Conservation (phyloP, 164 flowering plant genomes). For the Vitis amurensis region DNA sequence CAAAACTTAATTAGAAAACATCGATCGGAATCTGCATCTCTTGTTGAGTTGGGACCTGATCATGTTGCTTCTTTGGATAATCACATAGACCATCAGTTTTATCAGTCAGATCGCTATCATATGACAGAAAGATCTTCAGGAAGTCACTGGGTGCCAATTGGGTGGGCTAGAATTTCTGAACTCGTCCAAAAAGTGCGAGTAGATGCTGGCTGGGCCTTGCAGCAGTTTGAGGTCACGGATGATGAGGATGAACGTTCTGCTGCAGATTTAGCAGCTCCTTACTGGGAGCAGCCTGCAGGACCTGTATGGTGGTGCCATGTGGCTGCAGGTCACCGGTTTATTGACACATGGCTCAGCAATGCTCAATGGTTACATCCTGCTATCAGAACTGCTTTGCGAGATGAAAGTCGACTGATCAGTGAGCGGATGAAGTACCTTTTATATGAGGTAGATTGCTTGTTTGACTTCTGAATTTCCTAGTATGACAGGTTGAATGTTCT, state of each 20-base stretch:
- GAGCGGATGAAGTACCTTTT: slow-evolving; percentile 89
- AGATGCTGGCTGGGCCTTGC: slow-evolving; percentile 56
- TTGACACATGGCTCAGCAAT: slow-evolving; percentile 66
- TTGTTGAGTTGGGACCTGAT: slow-evolving; percentile 21
- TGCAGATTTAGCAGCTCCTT: slow-evolving; percentile 90
- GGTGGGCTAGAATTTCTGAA: slow-evolving; percentile 89
- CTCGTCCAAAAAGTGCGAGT: slow-evolving; percentile 68
- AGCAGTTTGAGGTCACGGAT: slow-evolving; percentile 45
- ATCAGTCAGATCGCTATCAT: slow-evolving; percentile 21
- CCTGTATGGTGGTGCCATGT: slow-evolving; percentile 99
- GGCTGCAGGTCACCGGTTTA: slow-evolving; percentile 52
- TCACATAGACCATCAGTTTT: slow-evolving; percentile 20
- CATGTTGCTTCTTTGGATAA: slow-evolving; percentile 23
- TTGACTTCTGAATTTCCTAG: slow-evolving; percentile 1
- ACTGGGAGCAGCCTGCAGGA: slow-evolving; percentile 89
- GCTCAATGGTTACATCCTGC: slow-evolving; percentile 98
- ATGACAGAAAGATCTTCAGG: slow-evolving; percentile 30
- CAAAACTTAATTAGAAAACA: slow-evolving; percentile 18
- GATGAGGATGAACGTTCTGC: slow-evolving; percentile 69
- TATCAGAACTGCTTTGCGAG: slow-evolving; percentile 80
- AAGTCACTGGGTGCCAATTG: slow-evolving; percentile 82
- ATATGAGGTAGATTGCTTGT: slow-evolving; percentile 69
- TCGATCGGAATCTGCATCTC: slow-evolving; percentile 24
- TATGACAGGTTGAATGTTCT: not conserved
- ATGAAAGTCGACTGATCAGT: slow-evolving; percentile 87